Evolutionary conservation across 139 green algal species (phyloP).

Genomic region (Chlamydomonas urium): DNA sequence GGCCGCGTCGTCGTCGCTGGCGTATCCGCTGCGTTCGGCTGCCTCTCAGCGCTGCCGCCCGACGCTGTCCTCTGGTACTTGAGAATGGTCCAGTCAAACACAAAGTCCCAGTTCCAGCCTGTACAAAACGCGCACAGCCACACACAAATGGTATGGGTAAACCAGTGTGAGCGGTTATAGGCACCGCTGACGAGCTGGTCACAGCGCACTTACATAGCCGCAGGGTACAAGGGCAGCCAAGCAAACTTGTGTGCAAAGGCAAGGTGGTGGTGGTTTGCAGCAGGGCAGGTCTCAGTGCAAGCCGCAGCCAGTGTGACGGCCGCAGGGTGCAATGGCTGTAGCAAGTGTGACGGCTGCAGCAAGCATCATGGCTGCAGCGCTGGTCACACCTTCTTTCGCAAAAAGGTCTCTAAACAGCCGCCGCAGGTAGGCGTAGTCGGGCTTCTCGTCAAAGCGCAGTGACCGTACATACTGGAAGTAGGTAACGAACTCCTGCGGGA

Average conservation of each 20-base stretch:
- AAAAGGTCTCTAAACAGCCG: conserved; percentile 98
- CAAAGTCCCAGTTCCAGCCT: conserved; percentile 98
- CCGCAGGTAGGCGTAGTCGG: conserved; percentile 96
- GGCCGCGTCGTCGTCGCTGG: no score
- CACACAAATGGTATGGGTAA: neutral
- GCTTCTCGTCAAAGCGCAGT: conserved; percentile 76
- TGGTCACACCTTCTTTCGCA: conserved; percentile 77
- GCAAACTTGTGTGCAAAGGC: no score
- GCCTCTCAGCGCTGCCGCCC: no score
- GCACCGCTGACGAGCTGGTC: neutral
- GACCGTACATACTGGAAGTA: conserved; percentile 90
- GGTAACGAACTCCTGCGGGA: conserved; percentile 92
- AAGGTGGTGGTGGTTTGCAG: no score
- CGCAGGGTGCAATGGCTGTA: neutral
- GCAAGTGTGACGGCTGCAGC: neutral
- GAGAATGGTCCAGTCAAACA: conserved; percentile 99
- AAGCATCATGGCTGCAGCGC: neutral
- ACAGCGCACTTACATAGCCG: no score
- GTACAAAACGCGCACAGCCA: neutral
- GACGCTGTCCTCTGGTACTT: conserved; percentile 83
- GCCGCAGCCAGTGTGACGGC: neutral
- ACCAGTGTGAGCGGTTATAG: neutral
- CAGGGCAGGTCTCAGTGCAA: no score
- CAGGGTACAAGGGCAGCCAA: no score
- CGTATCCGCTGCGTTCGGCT: no score